Base-by-base conservation (phyloP, 805 yeast genomes). In the Metschnikowia sp. region DNA sequence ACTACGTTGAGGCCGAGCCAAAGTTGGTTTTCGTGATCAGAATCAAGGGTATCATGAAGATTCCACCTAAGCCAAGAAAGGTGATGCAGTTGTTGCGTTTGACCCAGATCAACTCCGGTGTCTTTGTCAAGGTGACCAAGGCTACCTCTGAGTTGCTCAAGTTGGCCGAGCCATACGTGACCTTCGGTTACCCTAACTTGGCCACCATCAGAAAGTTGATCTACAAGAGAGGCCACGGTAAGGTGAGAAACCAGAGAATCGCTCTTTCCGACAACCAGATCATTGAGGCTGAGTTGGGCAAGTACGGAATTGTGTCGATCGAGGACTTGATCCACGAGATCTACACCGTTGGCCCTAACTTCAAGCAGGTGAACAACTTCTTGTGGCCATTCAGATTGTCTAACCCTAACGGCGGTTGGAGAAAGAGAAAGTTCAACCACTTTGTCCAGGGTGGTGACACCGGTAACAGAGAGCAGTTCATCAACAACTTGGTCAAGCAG, bases 21-120 rank as follows among this genome's bases (percentile, higher is more conserved):
- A 90, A 88, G 78, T 86, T 91, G 69, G 96, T 88, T 61, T 89
- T 91, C 75, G 96, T 91, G 70, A 83, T 91, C 76, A 89, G 98
- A 86, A 91, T 91, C 85, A 91, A 91, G 92, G 97, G 97, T 91
- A 88, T 91, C 76, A 87, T 81, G 91, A 91, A 90, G 86, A 89
- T 91, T 67, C 88, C 97, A 71, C 97, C 97, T 70, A 91, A 91
- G 86, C 96, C 97, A 84, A 90, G 97, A 88, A 91, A 91, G 88
- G 96, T 91, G 68, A 76, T 89, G 75, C 96, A 86, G 79, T 83
- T 90, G 73, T 81, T 88, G 76, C 86, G 96, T 83, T 84, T 89
- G 76, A 81, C 84, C 72, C 96, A 88, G 81, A 87, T 89, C 77
- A 89, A 89, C 83, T 81, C 94, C 67, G 97, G 92, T 84, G 94